Percentiles rank a stretch among this genome's conserved stretches.
These are phyloP conservation scores for Dillenia turbinata DNA, from an alignment of 164 flowering plant genomes.

Conservation along the genomic window DNA sequence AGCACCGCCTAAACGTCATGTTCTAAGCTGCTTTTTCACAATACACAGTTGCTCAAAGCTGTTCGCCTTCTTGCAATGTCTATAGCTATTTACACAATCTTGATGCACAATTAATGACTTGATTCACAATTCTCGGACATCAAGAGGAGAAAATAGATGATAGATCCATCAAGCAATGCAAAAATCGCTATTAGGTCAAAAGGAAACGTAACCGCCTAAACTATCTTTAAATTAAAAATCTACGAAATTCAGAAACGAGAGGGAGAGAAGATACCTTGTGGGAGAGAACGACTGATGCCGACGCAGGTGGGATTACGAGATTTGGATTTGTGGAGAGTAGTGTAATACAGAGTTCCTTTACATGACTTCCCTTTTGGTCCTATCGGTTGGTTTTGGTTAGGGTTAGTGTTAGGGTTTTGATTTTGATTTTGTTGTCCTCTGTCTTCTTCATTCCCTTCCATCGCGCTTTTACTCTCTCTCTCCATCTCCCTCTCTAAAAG, in stretches of 20 bases:
- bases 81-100: too few species aligned
- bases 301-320: conserved; percentile 43
- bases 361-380: conserved; percentile 44
- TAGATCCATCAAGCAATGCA: too few species aligned
- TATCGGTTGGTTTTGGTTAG: background rate
- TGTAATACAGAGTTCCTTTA: conserved; percentile 56
- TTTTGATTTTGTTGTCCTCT: background rate
- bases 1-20: too few species aligned
- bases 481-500: background rate
- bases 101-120: too few species aligned
- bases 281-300: conserved; percentile 44
- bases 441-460: conserved; percentile 3
- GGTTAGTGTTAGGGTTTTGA: background rate
- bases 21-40: too few species aligned
- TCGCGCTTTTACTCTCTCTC: background rate
- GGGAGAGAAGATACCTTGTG: conserved; percentile 24
- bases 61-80: too few species aligned
- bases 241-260: background rate
- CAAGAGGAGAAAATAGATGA: too few species aligned
- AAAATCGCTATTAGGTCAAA: too few species aligned
- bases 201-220: too few species aligned
- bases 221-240: too few species aligned
- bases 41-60: too few species aligned
- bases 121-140: too few species aligned
- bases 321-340: conserved; percentile 44